Evolutionary conservation across 768 basidiomycete species (phyloP), one percentile per base, ranked within the genome.

Genomic region (Auricularia auricula-judae): DNA sequence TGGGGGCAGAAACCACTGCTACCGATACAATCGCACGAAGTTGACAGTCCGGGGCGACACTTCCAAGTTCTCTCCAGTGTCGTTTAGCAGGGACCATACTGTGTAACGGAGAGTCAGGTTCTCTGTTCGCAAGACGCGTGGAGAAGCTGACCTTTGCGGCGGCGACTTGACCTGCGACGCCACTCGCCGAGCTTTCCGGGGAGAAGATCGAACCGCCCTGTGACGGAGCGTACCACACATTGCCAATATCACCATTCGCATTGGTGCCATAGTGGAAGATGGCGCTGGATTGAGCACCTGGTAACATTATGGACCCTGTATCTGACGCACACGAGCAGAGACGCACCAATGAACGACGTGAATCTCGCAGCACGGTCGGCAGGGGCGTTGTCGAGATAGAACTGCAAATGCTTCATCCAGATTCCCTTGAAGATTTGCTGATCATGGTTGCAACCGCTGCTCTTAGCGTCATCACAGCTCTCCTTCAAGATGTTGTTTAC

Each of bases 371-470:
- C 75, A 16, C 81, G 77, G 21, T 76, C 16, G 65, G 81, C 76
- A 51, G 78, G 75, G 36, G 78, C 82, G 59, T 61, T 66, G 66
- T 82, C 81, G 35, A 84, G 74, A 68, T 83, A 82, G 66, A 75
- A 82, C 60, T 79, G 77, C 4, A 83, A 65, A 62, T 82, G 80
- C 66, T 84, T 84, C 16, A 75, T 82, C 80, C 82, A 82, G 18
- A 83, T 65, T 14, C 82, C 81, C 80, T 81, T 70, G 68, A 74
- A 74, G 3, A 70, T 62, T 70, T 74, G 61, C 71, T 69, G 81
- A 65, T 84, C 79, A 42, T 74, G 70, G 67, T 83, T 72, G 67
- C 83, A 84, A 34, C 75, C 75, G 29, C 77, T 76, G 0, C 76
- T 64, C 14, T 71, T 67, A 10, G 79, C 77, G 62, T 80, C 71